Evolutionary conservation across 73 alveolate species (phyloP).

Genomic region (Stentor roeselii): DNA sequence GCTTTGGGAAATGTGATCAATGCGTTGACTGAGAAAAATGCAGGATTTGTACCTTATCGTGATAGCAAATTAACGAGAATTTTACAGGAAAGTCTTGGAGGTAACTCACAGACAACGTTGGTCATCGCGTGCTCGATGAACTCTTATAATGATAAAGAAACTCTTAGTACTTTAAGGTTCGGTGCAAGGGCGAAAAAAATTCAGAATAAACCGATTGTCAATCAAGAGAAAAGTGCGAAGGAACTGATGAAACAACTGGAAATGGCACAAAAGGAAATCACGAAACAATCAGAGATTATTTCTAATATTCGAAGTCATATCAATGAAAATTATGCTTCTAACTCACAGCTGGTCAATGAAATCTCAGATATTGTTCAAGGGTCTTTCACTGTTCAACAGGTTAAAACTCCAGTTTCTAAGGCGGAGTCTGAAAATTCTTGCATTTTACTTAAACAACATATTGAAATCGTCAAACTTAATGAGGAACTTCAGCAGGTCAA

Average conservation of each 20-base stretch:
- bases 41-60: constrained; percentile 86
- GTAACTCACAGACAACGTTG: constrained; percentile 94
- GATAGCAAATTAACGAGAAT: constrained; percentile 91
- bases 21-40: constrained; percentile 88
- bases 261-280: constrained; percentile 32
- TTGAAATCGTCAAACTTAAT: not conserved
- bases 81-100: constrained; percentile 92
- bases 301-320: constrained; percentile 40
- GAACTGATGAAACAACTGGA: constrained; percentile 54
- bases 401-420: not conserved
- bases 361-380: constrained; percentile 4
- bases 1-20: constrained; percentile 90
- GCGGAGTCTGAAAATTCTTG: not conserved
- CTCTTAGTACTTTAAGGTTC: constrained; percentile 84
- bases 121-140: constrained; percentile 91
- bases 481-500: not conserved
- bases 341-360: constrained; percentile 12
- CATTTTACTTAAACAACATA: not conserved
- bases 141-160: constrained; percentile 81
- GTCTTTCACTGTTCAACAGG: not conserved
- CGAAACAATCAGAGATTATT: constrained; percentile 45
- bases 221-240: constrained; percentile 29
- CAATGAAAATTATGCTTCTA: constrained; percentile 31
- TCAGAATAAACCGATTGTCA: constrained; percentile 66
- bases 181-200: constrained; percentile 93